A percentile compares a stretch with the other conserved stretches of the same genome.
Evolutionary conservation across 176 grass and related monocot species (phyloP).

Genomic region (Ensete glaucum): DNA sequence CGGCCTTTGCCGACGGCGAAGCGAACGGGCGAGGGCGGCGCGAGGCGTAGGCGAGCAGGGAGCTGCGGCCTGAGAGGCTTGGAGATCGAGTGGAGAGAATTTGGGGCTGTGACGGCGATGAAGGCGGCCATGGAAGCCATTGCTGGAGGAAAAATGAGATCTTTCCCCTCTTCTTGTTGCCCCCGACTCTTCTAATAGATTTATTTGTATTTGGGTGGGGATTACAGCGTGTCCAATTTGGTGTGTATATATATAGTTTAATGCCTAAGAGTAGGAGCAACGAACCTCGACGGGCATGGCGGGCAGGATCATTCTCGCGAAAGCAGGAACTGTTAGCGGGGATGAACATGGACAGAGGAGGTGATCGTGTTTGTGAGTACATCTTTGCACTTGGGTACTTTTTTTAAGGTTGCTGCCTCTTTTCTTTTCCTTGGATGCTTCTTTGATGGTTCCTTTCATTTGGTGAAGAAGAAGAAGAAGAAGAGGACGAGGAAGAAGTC

Average conservation of each 20-base stretch:
- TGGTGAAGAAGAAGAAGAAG: too few relatives aligned
- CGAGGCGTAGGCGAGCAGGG: background rate
- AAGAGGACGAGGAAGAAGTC: too few relatives aligned
- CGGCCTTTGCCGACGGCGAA: background rate
- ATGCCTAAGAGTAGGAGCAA: background rate
- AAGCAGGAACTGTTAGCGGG: background rate
- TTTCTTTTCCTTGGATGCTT: too few relatives aligned
- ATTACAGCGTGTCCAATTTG: too few relatives aligned
- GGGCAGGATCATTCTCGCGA: background rate
- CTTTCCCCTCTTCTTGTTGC: too few relatives aligned
- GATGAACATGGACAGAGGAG: background rate
- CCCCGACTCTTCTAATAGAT: too few relatives aligned
- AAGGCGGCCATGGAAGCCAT: constrained; percentile 5
- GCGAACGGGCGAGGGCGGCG: background rate
- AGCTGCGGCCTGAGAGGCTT: background rate
- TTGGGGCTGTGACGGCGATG: constrained; percentile 5
- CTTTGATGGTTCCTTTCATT: too few relatives aligned
- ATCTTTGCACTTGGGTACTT: too few relatives aligned
- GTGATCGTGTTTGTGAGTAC: too few relatives aligned
- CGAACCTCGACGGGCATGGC: background rate
- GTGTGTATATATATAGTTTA: too few relatives aligned
- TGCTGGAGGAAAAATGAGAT: background rate
- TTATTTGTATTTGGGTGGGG: too few relatives aligned
- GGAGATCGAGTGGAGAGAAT: background rate
- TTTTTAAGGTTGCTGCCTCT: too few relatives aligned